Conservation (phyloP, 2,329 filamentous ascomycete species). For the Fusarium fujikuroi region DNA sequence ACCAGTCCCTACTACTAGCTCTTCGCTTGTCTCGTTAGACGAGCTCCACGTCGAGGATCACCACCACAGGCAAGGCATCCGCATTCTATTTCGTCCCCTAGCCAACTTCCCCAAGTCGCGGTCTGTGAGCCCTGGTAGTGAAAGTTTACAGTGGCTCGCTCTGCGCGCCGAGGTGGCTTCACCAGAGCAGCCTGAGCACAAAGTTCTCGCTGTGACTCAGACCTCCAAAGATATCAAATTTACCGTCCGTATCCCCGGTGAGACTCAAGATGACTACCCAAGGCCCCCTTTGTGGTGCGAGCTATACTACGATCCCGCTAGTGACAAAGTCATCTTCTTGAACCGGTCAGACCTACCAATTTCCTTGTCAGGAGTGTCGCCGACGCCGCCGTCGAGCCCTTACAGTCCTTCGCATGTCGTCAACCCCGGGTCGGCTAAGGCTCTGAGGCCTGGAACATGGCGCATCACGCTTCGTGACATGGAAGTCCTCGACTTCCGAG, state of each 20-base stretch:
- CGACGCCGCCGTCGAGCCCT: slow-evolving; percentile 51
- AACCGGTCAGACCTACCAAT: slow-evolving; percentile 67
- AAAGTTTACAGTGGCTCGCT: slow-evolving; percentile 67
- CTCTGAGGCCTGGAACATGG: slow-evolving; percentile 66
- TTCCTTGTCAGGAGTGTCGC: slow-evolving; percentile 58
- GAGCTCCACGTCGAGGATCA: slow-evolving; percentile 62
- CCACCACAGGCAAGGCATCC: slow-evolving; percentile 65
- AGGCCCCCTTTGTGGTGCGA: slow-evolving; percentile 67
- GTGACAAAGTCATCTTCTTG: slow-evolving; percentile 66
- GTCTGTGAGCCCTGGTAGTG: slow-evolving; percentile 65
- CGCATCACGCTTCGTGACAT: slow-evolving; percentile 61
- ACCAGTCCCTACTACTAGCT: slow-evolving; percentile 50
- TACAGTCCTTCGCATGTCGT: slow-evolving; percentile 57
- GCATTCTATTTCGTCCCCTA: slow-evolving; percentile 66
- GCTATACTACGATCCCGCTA: slow-evolving; percentile 68
- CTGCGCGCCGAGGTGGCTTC: slow-evolving; percentile 65
- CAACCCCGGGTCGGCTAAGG: slow-evolving; percentile 57
- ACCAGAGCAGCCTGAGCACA: slow-evolving; percentile 63
- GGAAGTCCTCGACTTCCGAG: slow-evolving; percentile 67
- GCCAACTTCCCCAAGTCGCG: slow-evolving; percentile 62
- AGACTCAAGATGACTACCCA: slow-evolving; percentile 54
- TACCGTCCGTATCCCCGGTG: slow-evolving; percentile 65
- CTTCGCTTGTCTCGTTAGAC: slow-evolving; percentile 64
- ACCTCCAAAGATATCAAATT: slow-evolving; percentile 70
- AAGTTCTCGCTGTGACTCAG: slow-evolving; percentile 69